Evolutionary conservation across 768 basidiomycete genomes (phyloP).

Genomic region (Sarcodon sp.): DNA sequence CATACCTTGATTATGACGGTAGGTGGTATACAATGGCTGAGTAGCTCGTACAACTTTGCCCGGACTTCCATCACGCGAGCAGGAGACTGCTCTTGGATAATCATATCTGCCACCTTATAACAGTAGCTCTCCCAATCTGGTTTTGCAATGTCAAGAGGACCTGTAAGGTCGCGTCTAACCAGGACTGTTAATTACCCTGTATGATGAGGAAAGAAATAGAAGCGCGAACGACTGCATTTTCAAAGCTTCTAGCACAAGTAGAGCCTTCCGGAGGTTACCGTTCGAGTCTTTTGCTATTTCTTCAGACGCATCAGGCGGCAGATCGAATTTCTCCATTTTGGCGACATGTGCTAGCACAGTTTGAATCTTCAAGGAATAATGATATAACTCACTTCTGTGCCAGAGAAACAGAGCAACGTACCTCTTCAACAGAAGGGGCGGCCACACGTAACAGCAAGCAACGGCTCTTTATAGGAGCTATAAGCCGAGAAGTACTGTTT

Average conservation of each 20-base stretch:
- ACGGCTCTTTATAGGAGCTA: conserved; percentile 92
- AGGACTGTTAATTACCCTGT: neutral
- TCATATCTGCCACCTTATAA: conserved; percentile 80
- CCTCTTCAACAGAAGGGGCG: conserved; percentile 72
- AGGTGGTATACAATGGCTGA: conserved; percentile 96
- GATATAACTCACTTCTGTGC: neutral
- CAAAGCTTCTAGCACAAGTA: conserved; percentile 89
- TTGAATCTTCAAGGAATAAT: conserved; percentile 45
- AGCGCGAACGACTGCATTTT: conserved; percentile 85
- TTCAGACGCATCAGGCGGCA: conserved; percentile 66
- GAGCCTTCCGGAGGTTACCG: conserved; percentile 90
- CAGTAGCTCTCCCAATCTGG: conserved; percentile 99
- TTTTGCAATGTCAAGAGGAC: conserved; percentile 69
- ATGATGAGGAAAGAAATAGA: neutral
- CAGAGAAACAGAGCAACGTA: conserved; percentile 16
- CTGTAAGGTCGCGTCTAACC: conserved; percentile 68
- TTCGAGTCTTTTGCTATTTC: conserved; percentile 71
- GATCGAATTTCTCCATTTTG: conserved; percentile 61
- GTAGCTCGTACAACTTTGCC: conserved; percentile 85
- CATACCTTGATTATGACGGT: conserved; percentile 81
- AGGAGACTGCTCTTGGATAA: conserved; percentile 83
- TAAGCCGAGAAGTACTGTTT: conserved; percentile 88
- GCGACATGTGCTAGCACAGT: conserved; percentile 71
- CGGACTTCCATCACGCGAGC: conserved; percentile 86
- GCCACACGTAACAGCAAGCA: conserved; percentile 91